These are phyloP conservation scores for Penicillium rolfsii DNA, from an alignment of 2,329 filamentous ascomycete species.

Conservation along the genomic window DNA sequence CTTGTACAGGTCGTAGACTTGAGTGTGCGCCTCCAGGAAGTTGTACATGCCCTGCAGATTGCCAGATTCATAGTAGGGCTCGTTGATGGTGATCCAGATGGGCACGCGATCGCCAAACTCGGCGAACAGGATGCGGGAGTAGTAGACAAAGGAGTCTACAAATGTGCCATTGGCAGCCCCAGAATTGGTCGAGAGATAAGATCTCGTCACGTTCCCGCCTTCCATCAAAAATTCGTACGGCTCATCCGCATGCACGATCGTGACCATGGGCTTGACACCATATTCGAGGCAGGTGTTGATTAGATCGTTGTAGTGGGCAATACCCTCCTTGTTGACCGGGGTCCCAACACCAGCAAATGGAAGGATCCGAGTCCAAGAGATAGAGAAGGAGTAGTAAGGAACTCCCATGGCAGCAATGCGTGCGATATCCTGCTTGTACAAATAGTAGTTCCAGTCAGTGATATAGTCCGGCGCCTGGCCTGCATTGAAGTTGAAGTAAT, in stretches of 20 bases:
- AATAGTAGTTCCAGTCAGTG: slow-evolving; percentile 6
- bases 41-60: slow-evolving; percentile 3
- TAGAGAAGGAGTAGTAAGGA: slow-evolving; percentile 1
- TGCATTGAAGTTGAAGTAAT: neutral
- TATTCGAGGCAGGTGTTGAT: slow-evolving; percentile 7
- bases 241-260: slow-evolving; percentile 4
- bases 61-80: slow-evolving; percentile 5
- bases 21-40: slow-evolving; percentile 3
- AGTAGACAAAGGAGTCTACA: slow-evolving; percentile 5
- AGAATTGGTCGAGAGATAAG: neutral
- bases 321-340: slow-evolving; percentile 6
- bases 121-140: slow-evolving; percentile 1
- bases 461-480: slow-evolving; percentile 4
- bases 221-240: slow-evolving; percentile 1
- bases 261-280: slow-evolving; percentile 5
- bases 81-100: slow-evolving; percentile 9
- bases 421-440: slow-evolving; percentile 7
- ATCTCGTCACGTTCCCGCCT: neutral
- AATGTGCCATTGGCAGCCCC: slow-evolving; percentile 1
- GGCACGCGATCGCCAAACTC: slow-evolving; percentile 5
- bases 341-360: slow-evolving; percentile 3
- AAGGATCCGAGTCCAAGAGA: slow-evolving; percentile 7
- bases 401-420: neutral
- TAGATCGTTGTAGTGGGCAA: slow-evolving; percentile 8
- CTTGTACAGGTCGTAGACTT: slow-evolving; percentile 7